Conservation (phyloP, 192 early-diverging fungal genomes). For the Anaeromyces robustus region DNA sequence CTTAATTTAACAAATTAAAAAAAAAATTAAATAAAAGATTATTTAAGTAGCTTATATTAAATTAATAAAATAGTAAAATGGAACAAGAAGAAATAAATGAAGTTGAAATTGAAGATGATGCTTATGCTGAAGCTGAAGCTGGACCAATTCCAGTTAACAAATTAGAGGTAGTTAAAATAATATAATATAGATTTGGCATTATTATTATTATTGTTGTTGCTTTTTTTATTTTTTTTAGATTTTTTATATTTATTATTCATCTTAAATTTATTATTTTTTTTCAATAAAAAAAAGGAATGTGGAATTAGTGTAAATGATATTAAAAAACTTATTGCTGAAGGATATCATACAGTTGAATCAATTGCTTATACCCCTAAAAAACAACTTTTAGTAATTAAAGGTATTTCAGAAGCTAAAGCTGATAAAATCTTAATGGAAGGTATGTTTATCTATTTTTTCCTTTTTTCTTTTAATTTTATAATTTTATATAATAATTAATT, state of each 20-base stretch:
- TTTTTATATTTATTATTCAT: constrained; percentile 13
- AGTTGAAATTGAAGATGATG: constrained; percentile 24
- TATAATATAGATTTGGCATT: neutral
- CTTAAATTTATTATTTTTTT: constrained; percentile 21
- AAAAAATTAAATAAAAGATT: too few relatives aligned
- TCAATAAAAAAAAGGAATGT: neutral
- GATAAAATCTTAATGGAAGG: constrained; percentile 87
- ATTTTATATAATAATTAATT: too few relatives aligned
- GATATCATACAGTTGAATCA: constrained; percentile 81
- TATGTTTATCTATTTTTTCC: constrained; percentile 1
- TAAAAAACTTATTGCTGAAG: constrained; percentile 74
- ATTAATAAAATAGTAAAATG: neutral
- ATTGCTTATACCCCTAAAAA: constrained; percentile 89
- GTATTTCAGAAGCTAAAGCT: constrained; percentile 86
- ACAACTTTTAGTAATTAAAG: constrained; percentile 70
- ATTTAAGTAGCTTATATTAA: too few relatives aligned
- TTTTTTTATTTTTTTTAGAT: constrained; percentile 23
- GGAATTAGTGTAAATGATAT: constrained; percentile 54
- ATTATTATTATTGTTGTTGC: neutral
- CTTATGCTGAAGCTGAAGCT: constrained; percentile 28
- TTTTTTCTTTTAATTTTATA: too few relatives aligned
- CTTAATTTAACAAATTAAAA: too few relatives aligned
- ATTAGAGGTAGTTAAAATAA: neutral
- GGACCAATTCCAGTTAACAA: constrained; percentile 14
- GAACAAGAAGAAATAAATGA: constrained; percentile 2